Conservation (phyloP, 257 asterid genomes). For the Nicotiana paniculata region DNA sequence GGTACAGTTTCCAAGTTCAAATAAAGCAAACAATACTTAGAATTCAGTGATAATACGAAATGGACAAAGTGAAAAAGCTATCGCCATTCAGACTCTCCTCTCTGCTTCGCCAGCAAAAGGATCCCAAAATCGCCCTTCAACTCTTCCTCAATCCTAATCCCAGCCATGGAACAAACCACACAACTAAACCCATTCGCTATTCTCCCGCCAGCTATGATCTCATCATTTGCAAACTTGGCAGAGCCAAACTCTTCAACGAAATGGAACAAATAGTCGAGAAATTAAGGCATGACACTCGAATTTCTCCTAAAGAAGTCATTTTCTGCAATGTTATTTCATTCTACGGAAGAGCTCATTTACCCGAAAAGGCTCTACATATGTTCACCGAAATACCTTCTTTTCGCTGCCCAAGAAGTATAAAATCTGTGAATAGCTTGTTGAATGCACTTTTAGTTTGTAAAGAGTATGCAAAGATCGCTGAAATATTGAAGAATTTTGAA, state of each 20-base stretch:
- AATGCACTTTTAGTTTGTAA: slow-evolving; percentile 40
- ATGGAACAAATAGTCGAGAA: slow-evolving; percentile 50
- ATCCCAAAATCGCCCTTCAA: slow-evolving; percentile 55
- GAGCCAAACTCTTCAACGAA: slow-evolving; percentile 60
- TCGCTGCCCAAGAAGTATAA: slow-evolving; percentile 54
- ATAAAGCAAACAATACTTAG: too few relatives aligned
- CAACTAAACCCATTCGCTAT: slow-evolving; percentile 51
- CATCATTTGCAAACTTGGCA: slow-evolving; percentile 70
- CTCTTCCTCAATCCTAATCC: slow-evolving; percentile 69
- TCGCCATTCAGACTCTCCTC: slow-evolving; percentile 72
- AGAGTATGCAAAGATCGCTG: slow-evolving; percentile 44
- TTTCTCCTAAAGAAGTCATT: slow-evolving; percentile 50
- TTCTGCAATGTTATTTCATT: slow-evolving; percentile 55
- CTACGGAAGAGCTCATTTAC: slow-evolving; percentile 59
- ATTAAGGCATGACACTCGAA: slow-evolving; percentile 39
- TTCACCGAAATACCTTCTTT: slow-evolving; percentile 54
- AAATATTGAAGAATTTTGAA: slow-evolving; percentile 27
- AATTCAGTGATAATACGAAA: not conserved
- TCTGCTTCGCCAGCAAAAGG: slow-evolving; percentile 64
- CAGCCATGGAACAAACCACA: slow-evolving; percentile 21
- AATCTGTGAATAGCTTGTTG: slow-evolving; percentile 56
- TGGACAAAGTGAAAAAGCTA: slow-evolving; percentile 42
- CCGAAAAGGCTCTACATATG: slow-evolving; percentile 41
- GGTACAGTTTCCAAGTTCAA: too few relatives aligned
- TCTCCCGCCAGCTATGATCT: slow-evolving; percentile 66